These are phyloP conservation scores for Fusarium sp. DNA, from an alignment of 2,329 filamentous ascomycete species.

Conservation along the genomic window DNA sequence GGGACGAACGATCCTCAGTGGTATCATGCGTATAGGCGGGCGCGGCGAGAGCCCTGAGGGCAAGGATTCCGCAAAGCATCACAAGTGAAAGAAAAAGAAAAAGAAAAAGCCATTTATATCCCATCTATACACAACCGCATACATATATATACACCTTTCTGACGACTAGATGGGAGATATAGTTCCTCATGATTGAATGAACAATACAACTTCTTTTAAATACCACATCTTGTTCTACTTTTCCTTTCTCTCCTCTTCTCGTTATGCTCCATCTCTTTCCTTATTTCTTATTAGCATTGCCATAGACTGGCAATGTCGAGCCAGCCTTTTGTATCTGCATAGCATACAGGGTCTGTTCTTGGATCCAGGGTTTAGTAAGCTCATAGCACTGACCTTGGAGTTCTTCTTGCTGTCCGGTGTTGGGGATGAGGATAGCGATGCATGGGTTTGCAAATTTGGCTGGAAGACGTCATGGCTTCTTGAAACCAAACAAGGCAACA, in stretches of 20 bases:
- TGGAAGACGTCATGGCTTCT: neutral
- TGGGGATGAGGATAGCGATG: neutral
- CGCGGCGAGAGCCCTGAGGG: conserved; percentile 58
- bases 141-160: conserved; percentile 29
- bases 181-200: conserved; percentile 39
- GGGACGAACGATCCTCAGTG: conserved; percentile 59
- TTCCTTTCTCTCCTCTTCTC: neutral
- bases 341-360: neutral
- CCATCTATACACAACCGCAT: conserved; percentile 21
- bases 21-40: conserved; percentile 60
- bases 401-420: neutral
- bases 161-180: conserved; percentile 30
- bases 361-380: neutral
- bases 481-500: neutral
- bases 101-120: conserved; percentile 17
- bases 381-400: neutral
- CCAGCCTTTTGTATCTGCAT: conserved; percentile 7
- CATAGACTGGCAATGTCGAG: neutral
- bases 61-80: conserved; percentile 44
- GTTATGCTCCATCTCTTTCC: neutral
- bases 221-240: conserved; percentile 9
- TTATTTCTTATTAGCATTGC: neutral
- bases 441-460: neutral
- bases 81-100: conserved; percentile 17
- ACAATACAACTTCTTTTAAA: conserved; percentile 34